Evolutionary conservation across 1,284 basidiomycete species (phyloP), one percentile per base, ranked within the genome.

Genomic region (Athelia sp.): DNA sequence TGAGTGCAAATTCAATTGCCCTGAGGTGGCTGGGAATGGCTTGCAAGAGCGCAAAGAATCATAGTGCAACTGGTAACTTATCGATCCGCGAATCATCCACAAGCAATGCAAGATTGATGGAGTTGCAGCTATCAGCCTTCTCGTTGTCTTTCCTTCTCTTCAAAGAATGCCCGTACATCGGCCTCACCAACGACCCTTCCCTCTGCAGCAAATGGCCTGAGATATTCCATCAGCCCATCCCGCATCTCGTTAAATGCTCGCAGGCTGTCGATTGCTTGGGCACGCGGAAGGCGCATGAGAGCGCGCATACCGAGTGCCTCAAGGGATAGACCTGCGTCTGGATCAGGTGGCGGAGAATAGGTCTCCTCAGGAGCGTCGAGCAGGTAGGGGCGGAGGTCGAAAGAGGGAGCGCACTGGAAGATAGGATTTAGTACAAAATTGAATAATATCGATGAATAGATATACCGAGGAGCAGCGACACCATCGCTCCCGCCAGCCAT

Each of bases 221-320:
- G 71, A 61, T 83, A 90, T 40, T 72, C 72, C 54, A 85, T 74
- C n/a, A 90, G 69, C 50, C 82, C 76, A 57, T 90, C 86, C 46
- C 84, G 73, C 85, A 91, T 84, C 49, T 76, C 71, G 57, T 90
- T 89, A 66, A 87, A 90, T 2, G 86, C 88, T 49, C 81, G 76
- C 31, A 91, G 89, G 1, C 89, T 86, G 57, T 91, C 84, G 50
- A 91, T 78, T 2, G 87, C 86, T 45, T 73, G 78, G 47, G 89
- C 88, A 49, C 86, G 81, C 43, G 88, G 89, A 23, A 90, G 62
- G 43, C 75, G 72, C 46, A 76, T 70, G 13, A 91, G 67, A 2
- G 88, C 89, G 43, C 87, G 82, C 72, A 89, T 75, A 9, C 89
- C 88, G 3, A 91, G 74, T 59, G 89, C 86, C 62, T 90, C 89